phyloP scores from a whole-genome alignment of 495 filamentous ascomycete genomes.

The Hypoxylon fragiforme region DNA sequence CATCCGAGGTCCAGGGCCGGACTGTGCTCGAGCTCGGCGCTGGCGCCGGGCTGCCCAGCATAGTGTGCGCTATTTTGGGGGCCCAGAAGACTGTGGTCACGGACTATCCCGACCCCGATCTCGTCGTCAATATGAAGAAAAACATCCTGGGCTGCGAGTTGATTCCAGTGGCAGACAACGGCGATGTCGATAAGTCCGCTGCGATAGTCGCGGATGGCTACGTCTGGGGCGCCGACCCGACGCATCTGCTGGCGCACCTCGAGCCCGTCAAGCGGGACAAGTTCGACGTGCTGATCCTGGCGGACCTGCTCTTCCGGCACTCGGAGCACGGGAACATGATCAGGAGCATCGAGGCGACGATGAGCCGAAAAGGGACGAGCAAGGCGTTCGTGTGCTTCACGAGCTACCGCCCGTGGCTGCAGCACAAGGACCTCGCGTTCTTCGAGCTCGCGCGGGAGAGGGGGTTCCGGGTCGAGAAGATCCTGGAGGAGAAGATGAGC shows the following conservation, averaged over 20 bases:
- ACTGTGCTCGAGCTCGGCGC: slow-evolving; percentile 88
- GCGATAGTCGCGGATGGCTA: slow-evolving; percentile 64
- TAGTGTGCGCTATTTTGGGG: slow-evolving; percentile 73
- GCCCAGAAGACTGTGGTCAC: slow-evolving; percentile 75
- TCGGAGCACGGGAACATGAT: slow-evolving; percentile 79
- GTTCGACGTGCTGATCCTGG: slow-evolving; percentile 83
- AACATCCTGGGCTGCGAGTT: slow-evolving; percentile 63
- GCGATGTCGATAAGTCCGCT: slow-evolving; percentile 30
- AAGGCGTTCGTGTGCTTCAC: slow-evolving; percentile 89
- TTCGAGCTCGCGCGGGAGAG: slow-evolving; percentile 70
- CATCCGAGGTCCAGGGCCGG: slow-evolving; percentile 59
- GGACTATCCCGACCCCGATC: slow-evolving; percentile 82
- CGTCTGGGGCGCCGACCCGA: slow-evolving; percentile 71
- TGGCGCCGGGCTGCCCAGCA: slow-evolving; percentile 80
- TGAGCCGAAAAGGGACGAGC: slow-evolving; percentile 57
- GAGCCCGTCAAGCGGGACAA: slow-evolving; percentile 34
- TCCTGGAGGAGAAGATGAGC: slow-evolving; percentile 79
- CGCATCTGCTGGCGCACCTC: slow-evolving; percentile 56
- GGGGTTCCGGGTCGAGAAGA: slow-evolving; percentile 74
- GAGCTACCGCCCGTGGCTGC: slow-evolving; percentile 87
- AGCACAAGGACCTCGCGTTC: slow-evolving; percentile 80
- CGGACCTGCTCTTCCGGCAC: slow-evolving; percentile 88
- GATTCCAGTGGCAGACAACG: slow-evolving; percentile 16
- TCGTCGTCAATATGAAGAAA: slow-evolving; percentile 71
- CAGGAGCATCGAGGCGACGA: slow-evolving; percentile 64